Conservation (phyloP, 331 rosid species). For the Pyrus hybrid region DNA sequence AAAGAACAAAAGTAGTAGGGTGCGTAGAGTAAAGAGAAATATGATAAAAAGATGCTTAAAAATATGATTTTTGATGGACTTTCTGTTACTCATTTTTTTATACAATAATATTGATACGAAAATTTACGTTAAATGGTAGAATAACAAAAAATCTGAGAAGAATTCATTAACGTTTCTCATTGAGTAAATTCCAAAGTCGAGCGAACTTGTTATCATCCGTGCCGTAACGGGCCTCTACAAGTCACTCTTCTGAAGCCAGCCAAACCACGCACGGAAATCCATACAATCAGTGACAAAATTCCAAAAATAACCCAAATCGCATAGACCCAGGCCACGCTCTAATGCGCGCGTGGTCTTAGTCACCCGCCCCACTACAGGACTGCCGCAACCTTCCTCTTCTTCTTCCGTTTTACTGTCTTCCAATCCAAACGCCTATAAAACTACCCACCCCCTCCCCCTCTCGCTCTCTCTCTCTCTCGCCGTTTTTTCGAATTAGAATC, state of each 20-base stretch:
- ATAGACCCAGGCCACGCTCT: background rate
- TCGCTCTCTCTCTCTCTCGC: background rate
- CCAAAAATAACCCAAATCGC: background rate
- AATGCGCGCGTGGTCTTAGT: background rate
- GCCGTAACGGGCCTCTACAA: background rate
- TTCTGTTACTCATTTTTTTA: no score
- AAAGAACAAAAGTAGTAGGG: no score
- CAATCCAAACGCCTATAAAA: background rate
- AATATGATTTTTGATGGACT: no score
- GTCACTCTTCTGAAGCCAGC: background rate
- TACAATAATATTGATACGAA: no score
- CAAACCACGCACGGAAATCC: background rate
- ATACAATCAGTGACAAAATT: no score
- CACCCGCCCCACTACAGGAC: background rate
- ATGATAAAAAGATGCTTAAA: no score
- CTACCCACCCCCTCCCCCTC: background rate
- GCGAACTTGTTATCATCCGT: background rate
- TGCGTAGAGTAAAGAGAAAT: no score
- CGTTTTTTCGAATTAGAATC: background rate
- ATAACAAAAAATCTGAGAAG: fast-evolving
- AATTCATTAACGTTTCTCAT: background rate
- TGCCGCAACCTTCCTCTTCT: background rate
- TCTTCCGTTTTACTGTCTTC: background rate
- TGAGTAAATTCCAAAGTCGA: background rate
- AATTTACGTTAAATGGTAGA: no score